Base-by-base conservation (phyloP, 257 asterid species). In the Dorcoceras hygrometricum region DNA sequence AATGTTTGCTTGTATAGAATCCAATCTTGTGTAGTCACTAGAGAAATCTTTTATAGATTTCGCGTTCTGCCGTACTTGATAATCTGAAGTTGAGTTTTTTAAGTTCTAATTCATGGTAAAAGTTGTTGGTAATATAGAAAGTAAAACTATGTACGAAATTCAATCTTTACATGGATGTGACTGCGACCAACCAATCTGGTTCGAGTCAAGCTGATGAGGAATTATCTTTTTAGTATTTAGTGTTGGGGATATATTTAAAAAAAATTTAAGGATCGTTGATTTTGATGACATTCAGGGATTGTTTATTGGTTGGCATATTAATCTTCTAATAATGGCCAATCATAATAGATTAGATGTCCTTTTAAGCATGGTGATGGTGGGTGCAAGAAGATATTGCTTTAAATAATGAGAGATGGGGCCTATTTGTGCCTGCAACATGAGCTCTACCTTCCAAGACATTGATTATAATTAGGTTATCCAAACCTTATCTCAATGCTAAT, bases 111-210 rank as follows among this genome's bases (percentile, higher is more conserved):
- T 51, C 55, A 12, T 19, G 27, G 70, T 63, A 51, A 12, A 48
- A 64, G 4, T 8, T 8, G 11, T 8, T 9, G 8, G 2, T 9
- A 5, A 1, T 9, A 29, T 31, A 34, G 9, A 8, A 29, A 29
- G 6, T 29, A n/a, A n/a, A n/a, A n/a, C n/a, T n/a, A n/a, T n/a
- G n/a, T n/a, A n/a, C n/a, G n/a, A n/a, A n/a, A 9, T 34, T 34
- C 43, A 34, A 9, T 34, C 43, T 9, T 34, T 34, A 14, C 3
- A 9, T 34, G 43, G 4, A 34, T 34, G 14, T 34, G 14, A 8
- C 43, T 34, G 14, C 43, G 39, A 71, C 32, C 65, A 53, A 71
- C 32, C 65, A 53, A 62, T 64, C 63, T 32, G 53, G 31, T 54
- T 25, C 58, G 50, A 62, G 23, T 39, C 61, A 24, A 71, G 29